phyloP scores from a whole-genome alignment of 768 basidiomycete genomes.

The Russula foetens region DNA sequence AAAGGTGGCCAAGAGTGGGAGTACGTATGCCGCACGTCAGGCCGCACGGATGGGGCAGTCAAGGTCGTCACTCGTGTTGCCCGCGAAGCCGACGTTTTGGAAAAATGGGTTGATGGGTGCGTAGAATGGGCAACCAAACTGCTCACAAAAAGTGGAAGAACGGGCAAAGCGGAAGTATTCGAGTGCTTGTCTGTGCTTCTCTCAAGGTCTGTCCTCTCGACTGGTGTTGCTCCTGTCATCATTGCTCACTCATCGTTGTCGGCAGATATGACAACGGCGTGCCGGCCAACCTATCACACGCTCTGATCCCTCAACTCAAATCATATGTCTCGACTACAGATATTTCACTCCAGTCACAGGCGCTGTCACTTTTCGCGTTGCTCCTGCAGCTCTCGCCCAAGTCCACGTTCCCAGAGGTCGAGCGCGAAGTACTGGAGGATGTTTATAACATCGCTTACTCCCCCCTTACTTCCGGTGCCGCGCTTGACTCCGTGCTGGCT shows the following conservation, averaged over 20 bases:
- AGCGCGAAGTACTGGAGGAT: slow-evolving; percentile 55
- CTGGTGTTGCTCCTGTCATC: slow-evolving; percentile 29
- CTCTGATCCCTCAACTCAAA: slow-evolving; percentile 67
- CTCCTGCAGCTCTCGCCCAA: slow-evolving; percentile 61
- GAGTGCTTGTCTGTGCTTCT: slow-evolving; percentile 65
- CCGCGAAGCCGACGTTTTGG: slow-evolving; percentile 55
- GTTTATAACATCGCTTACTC: slow-evolving; percentile 71
- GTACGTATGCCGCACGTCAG: slow-evolving; percentile 59
- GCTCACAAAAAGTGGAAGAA: slow-evolving; percentile 69
- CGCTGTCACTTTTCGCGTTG: slow-evolving; percentile 55
- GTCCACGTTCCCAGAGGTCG: slow-evolving; percentile 67
- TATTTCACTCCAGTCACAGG: slow-evolving; percentile 69
- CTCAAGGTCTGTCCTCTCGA: slow-evolving; percentile 39
- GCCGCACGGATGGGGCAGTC: slow-evolving; percentile 68
- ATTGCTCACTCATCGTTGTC: slow-evolving; percentile 20
- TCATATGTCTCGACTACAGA: slow-evolving; percentile 68
- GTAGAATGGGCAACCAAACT: slow-evolving; percentile 70
- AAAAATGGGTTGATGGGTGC: slow-evolving; percentile 76
- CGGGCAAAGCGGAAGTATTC: slow-evolving; percentile 76
- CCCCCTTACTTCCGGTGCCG: slow-evolving; percentile 64
- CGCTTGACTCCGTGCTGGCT: slow-evolving; percentile 71
- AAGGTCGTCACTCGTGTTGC: slow-evolving; percentile 82
- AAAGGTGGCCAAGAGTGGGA: slow-evolving; percentile 78
- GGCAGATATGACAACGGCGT: slow-evolving; percentile 42
- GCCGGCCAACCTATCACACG: slow-evolving; percentile 50